Percentiles rank a stretch among this genome's conserved stretches.
phyloP scores from a whole-genome alignment of 345 rosid species.

The Dimocarpus longan region DNA sequence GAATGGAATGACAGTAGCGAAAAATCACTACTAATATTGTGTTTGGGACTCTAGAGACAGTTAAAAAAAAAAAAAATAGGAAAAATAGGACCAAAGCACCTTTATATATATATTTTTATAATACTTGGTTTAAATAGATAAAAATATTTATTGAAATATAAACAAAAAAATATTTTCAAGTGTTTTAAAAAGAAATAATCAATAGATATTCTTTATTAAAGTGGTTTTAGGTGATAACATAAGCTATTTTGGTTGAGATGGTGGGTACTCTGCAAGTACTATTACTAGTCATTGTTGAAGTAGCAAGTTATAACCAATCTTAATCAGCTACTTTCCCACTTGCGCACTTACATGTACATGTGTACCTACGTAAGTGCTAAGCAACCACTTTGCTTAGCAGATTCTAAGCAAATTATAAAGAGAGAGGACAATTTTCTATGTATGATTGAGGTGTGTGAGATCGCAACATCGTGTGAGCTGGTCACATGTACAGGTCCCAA shows the following conservation, averaged over 20 bases:
- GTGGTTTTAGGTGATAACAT: too few relatives aligned
- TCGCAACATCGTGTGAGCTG: conserved; percentile 35
- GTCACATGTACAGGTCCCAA: conserved; percentile 17
- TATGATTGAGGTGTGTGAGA: not conserved
- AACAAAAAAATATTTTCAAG: too few relatives aligned
- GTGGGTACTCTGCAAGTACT: not conserved
- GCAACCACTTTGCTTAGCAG: conserved; percentile 9
- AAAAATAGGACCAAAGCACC: too few relatives aligned
- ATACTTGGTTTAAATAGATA: too few relatives aligned
- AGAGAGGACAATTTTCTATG: not conserved
- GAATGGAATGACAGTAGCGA: too few relatives aligned
- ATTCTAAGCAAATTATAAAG: conserved; percentile 21
- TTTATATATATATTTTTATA: too few relatives aligned
- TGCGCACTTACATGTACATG: not conserved
- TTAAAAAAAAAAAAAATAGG: too few relatives aligned
- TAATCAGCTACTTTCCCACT: conserved; percentile 6
- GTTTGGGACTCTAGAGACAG: too few relatives aligned
- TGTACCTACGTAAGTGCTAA: conserved; percentile 6
- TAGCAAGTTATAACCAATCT: conserved; percentile 1
- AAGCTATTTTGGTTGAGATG: conserved; percentile 4
- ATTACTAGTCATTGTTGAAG: not conserved
- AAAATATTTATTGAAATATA: too few relatives aligned
- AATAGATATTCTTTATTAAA: too few relatives aligned
- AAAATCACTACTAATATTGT: too few relatives aligned
- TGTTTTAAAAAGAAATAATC: too few relatives aligned